Evolutionary conservation across 1,284 basidiomycete genomes (phyloP).

Genomic region (Pholiota adiposa): DNA sequence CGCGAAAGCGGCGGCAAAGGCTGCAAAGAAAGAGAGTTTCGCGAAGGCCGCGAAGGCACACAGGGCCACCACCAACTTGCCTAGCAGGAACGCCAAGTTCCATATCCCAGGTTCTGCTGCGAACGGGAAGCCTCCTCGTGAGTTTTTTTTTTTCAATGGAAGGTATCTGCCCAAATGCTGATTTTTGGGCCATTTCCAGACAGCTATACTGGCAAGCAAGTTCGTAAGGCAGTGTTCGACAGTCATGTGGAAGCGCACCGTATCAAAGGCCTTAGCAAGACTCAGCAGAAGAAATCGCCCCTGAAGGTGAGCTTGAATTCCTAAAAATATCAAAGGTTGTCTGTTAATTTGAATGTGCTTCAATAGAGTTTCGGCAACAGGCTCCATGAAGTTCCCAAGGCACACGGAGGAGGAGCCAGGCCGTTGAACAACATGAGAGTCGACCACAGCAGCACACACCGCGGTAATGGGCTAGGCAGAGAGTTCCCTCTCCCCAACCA

Average conservation of each 20-base stretch:
- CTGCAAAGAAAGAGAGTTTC: neutral
- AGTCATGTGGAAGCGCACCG: neutral
- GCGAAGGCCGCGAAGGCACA: neutral
- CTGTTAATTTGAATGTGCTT: neutral
- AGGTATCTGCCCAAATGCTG: neutral
- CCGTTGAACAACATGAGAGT: neutral
- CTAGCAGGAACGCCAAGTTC: neutral
- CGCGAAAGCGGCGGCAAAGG: neutral
- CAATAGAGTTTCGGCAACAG: neutral
- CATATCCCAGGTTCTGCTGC: neutral
- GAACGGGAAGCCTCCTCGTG: constrained; percentile 4
- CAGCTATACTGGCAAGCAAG: constrained; percentile 5
- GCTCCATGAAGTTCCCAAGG: neutral
- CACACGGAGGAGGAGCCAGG: neutral
- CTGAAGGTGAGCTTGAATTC: constrained; percentile 1
- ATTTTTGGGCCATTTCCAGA: neutral
- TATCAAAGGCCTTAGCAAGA: neutral
- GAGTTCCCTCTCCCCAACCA: constrained; percentile 1
- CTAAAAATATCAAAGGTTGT: neutral
- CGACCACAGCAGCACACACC: neutral
- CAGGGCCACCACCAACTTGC: constrained; percentile 5
- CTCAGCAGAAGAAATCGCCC: constrained; percentile 8
- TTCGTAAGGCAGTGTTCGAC: constrained; percentile 9
- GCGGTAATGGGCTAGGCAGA: neutral
- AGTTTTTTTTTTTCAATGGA: neutral